These are phyloP conservation scores for Paramarasmius palmivorus DNA, from an alignment of 1,284 basidiomycete genomes.

Conservation along the genomic window DNA sequence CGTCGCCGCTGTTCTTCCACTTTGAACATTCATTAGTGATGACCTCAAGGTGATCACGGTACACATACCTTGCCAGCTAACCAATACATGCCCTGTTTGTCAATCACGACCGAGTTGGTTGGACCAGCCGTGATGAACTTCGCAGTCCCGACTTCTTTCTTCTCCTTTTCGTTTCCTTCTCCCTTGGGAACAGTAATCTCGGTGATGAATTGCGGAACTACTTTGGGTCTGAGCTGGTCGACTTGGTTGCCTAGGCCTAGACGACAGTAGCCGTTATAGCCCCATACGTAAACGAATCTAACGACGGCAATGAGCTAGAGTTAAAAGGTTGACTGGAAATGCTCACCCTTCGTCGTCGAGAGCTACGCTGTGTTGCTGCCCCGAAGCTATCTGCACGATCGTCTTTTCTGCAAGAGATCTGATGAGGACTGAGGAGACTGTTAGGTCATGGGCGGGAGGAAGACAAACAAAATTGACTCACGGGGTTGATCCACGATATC, in stretches of 20 bases:
- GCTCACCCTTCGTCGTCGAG: conserved; percentile 74
- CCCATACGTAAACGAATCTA: conserved; percentile 79
- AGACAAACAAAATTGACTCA: conserved; percentile 35
- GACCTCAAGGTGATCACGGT: not conserved
- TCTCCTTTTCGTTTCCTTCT: not conserved
- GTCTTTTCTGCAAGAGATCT: conserved; percentile 72
- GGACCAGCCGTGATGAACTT: conserved; percentile 81
- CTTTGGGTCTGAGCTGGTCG: conserved; percentile 74
- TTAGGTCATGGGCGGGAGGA: conserved; percentile 6
- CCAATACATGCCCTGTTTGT: conserved; percentile 82
- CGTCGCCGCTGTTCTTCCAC: conserved; percentile 95
- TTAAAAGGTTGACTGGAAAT: conserved; percentile 1
- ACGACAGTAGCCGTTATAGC: conserved; percentile 81
- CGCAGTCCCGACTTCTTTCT: conserved; percentile 26
- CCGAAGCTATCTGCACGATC: conserved; percentile 82
- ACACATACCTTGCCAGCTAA: conserved; percentile 74
- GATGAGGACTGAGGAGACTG: conserved; percentile 55
- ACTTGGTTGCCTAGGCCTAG: conserved; percentile 84
- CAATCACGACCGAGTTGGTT: conserved; percentile 81
- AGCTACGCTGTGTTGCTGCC: conserved; percentile 85
- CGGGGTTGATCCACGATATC: conserved; percentile 79
- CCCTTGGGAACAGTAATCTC: not conserved
- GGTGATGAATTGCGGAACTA: conserved; percentile 67
- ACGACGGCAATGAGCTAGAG: conserved; percentile 31
- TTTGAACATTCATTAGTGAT: conserved; percentile 33